Evolutionary conservation across 768 basidiomycete species (phyloP), one percentile per base, ranked within the genome.

Genomic region (Omphalotus guepiniiformis): DNA sequence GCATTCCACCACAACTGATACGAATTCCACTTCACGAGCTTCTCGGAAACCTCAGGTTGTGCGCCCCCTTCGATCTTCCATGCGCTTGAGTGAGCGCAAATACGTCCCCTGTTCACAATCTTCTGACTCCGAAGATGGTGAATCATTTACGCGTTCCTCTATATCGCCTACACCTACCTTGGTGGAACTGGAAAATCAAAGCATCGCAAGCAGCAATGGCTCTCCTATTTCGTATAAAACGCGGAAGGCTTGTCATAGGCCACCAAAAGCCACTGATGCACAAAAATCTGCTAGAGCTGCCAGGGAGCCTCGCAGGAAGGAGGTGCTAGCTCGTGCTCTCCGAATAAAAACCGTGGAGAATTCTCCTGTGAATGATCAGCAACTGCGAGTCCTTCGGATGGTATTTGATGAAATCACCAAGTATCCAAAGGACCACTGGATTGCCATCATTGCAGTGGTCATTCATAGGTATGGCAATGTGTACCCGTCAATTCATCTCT

Each of bases 361-460:
- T 53, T 75, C 80, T 7, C 80, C 80, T 43, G 80, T 72, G 51
- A 72, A 80, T 60, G 64, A 71, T 50, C 74, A 73, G 42, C 81
- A 83, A 55, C 71, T 79, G 30, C 67, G 71, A 56, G 72, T 83
- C 47, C 74, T 83, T 52, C 73, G 74, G 52, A 81, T 81, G 73
- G 76, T 83, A 19, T 83, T 78, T 58, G 73, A 80, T 50, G 75
- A 81, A 57, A 80, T 83, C 54, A 81, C 82, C 48, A 76, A 78
- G 69, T 81, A 80, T 67, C 82, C 82, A 42, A 69, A 70, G 47
- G 78, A 82, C 58, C 68, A 76, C 8, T 83, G 81, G 81, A 73
- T 79, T 62, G 74, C 73, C 7, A 63, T 82, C 37, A 67, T 82
- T 40, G 79, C 80, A 37, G 68, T 82, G 45, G 67, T 79, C 59